Evolutionary conservation across 176 grass and related monocot genomes (phyloP), one percentile per base, ranked within the genome.

Genomic region (Poa pratensis): DNA sequence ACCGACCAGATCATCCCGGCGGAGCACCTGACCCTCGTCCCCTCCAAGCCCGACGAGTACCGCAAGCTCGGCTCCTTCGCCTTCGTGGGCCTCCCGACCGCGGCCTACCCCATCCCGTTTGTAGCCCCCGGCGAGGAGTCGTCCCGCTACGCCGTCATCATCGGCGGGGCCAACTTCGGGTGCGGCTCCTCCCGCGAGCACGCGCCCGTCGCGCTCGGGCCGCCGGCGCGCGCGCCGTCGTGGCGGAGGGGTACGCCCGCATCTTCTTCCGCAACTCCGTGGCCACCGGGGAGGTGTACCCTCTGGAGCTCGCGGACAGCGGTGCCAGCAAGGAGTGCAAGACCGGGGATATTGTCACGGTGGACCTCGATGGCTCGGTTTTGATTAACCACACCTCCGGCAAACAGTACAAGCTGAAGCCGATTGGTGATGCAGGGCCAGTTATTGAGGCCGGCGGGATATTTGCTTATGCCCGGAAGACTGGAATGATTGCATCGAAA

Each of bases 1-100:
- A 98, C 96, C 20, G 96, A 98, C 84, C 96, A 98, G 89, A 98
- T 98, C 69, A 98, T 98, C 66, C 89, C 96, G 1, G 96, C 96
- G 5, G 96, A 98, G 93, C 70, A 98, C 89, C 86, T 98, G 75
- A 98, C 96, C 32, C 88, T 98, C 20, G 93, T 98, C 65, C 96
- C 96, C 9, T 98, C 93, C 74, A 98, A 98, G 59, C 91, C 89
- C 6, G 91, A 98, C 26, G 96, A 98, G 78, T 98, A 98, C 89
- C 82, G 80, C 65, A 98, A 98, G 79, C 88, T 96, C 9, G 96
- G 93, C n/a, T 98, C 96, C n/a, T 91, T 86, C 58, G 90, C 90
- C 70, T 90, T 98, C 77, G 37, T 34, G 5, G 93, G 96, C 81
- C 96, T 98, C 26, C 91, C 91, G 0, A 70, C 91, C 7, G 73